phyloP scores from a whole-genome alignment of 2,329 filamentous ascomycete genomes.

The Colletotrichum sp. region DNA sequence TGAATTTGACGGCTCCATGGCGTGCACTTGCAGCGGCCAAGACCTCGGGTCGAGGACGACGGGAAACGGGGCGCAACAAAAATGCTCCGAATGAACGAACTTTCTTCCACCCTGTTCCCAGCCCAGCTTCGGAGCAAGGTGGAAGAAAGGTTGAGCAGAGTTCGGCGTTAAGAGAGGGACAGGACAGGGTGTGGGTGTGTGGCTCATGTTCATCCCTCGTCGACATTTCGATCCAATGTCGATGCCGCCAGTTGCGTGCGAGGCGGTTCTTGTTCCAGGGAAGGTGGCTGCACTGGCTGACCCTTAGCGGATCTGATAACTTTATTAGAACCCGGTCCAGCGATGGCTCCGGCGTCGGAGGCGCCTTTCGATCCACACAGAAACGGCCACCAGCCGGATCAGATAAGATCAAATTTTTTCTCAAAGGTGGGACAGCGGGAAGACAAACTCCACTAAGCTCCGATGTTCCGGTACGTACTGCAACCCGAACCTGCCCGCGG shows the following conservation, averaged over 20 bases:
- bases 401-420: slow-evolving; percentile 15
- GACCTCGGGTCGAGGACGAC: neutral
- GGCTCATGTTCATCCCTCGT: slow-evolving; percentile 25
- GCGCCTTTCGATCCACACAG: neutral
- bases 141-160: neutral
- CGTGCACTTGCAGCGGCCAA: neutral
- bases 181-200: neutral
- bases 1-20: neutral
- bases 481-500: neutral
- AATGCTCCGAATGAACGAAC: neutral
- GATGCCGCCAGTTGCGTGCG: slow-evolving; percentile 19
- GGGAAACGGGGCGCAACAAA: neutral
- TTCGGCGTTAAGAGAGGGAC: neutral
- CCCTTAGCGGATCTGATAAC: slow-evolving; percentile 40
- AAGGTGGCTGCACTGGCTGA: slow-evolving; percentile 6
- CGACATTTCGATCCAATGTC: slow-evolving; percentile 20
- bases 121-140: neutral
- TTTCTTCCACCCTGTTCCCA: neutral
- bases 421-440: neutral
- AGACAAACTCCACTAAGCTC: neutral
- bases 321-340: slow-evolving; percentile 27
- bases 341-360: slow-evolving; percentile 1
- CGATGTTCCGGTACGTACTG: neutral
- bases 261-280: neutral
- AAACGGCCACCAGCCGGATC: neutral